These are phyloP conservation scores for Acanthamoeba royreba DNA, from an alignment of 208 protist species.

Conservation along the genomic window DNA sequence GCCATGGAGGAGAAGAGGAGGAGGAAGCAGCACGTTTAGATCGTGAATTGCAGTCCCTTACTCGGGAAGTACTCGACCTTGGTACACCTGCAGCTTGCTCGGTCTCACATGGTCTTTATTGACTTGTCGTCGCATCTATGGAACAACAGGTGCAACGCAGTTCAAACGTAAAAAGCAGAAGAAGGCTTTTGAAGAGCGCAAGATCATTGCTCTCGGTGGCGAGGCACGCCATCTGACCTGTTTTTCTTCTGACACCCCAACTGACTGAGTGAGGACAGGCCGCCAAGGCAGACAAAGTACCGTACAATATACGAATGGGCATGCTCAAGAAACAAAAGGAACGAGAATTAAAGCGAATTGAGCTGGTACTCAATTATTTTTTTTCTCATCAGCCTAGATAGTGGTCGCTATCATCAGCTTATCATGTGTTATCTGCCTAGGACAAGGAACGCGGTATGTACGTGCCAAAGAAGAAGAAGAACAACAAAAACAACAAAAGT, in stretches of 20 bases:
- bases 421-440: neutral
- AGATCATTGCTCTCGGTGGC: neutral
- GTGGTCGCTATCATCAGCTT: neutral
- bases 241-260: neutral
- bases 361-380: neutral
- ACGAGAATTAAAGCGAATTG: neutral
- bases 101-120: neutral
- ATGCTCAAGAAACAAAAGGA: neutral
- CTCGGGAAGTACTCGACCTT: neutral
- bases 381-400: neutral
- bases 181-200: neutral
- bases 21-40: neutral
- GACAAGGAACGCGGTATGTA: neutral
- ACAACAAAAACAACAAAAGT: neutral
- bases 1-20: neutral
- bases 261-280: neutral
- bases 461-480: neutral
- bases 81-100: neutral
- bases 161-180: neutral
- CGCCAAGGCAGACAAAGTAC: neutral
- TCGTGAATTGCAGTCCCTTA: neutral
- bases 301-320: neutral
- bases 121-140: neutral
- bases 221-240: neutral
- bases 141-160: neutral